phyloP scores from a whole-genome alignment of 2,329 filamentous ascomycete species.

The Microdochium trichocladiopsis region DNA sequence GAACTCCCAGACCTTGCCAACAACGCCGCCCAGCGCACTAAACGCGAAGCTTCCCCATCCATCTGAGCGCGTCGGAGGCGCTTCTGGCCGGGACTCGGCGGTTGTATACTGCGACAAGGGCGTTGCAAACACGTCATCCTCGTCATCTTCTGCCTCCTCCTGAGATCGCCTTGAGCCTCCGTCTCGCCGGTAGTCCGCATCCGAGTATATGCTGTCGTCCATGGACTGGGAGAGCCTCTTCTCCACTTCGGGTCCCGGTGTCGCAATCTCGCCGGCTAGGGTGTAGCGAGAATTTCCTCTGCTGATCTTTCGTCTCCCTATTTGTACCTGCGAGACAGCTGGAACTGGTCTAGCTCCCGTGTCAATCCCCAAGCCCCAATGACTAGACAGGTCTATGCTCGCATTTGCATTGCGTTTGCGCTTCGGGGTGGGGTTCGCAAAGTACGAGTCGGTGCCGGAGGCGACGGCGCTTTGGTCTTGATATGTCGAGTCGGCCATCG shows the following conservation, averaged over 20 bases:
- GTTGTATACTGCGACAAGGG: conserved; percentile 21
- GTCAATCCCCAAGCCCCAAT: conserved; percentile 13
- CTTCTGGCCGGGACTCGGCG: conserved; percentile 3
- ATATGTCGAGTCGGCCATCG: conserved; percentile 28
- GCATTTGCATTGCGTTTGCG: conserved; percentile 34
- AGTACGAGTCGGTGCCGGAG: conserved; percentile 27
- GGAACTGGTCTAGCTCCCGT: background rate
- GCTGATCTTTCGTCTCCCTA: conserved; percentile 8
- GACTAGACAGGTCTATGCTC: conserved; percentile 23
- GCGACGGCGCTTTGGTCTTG: conserved; percentile 30
- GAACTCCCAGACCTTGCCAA: conserved; percentile 79
- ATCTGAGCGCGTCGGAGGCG: conserved; percentile 15
- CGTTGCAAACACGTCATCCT: background rate
- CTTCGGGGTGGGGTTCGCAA: conserved; percentile 28
- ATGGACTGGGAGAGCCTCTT: conserved; percentile 25
- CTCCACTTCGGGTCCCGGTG: conserved; percentile 27
- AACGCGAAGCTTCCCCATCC: conserved; percentile 55
- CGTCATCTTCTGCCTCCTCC: conserved; percentile 25
- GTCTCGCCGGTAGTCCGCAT: conserved; percentile 46
- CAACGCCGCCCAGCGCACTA: conserved; percentile 56
- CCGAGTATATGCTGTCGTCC: conserved; percentile 50
- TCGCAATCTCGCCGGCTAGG: conserved; percentile 47
- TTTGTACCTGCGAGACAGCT: background rate
- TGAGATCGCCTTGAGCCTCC: conserved; percentile 39
- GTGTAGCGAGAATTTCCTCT: conserved; percentile 31